Conservation (phyloP, 2,329 filamentous ascomycete genomes). For the Aspergillus awamori region DNA sequence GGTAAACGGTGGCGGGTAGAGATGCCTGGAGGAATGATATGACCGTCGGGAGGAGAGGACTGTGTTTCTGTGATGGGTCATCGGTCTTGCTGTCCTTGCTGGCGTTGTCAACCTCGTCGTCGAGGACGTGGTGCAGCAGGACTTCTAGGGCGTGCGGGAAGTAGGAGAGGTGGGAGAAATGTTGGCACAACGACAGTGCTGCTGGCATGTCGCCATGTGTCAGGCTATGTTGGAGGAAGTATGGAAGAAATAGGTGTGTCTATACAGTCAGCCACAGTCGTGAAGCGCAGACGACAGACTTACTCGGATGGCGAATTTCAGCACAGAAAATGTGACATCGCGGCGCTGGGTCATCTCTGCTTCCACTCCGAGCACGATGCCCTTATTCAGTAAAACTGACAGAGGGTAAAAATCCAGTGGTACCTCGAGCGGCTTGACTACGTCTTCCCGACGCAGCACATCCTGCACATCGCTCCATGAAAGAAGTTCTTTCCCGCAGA, state of each 20-base stretch:
- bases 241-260: slow-evolving; percentile 92
- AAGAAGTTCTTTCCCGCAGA: slow-evolving; percentile 83
- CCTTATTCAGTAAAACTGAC: slow-evolving; percentile 84
- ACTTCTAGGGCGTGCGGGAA: slow-evolving; percentile 93
- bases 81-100: slow-evolving; percentile 32
- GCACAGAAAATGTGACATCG: slow-evolving; percentile 87
- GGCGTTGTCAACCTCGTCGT: slow-evolving; percentile 82
- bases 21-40: slow-evolving; percentile 69
- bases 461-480: slow-evolving; percentile 89
- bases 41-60: slow-evolving; percentile 51
- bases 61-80: slow-evolving; percentile 29
- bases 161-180: slow-evolving; percentile 85
- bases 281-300: slow-evolving; percentile 33
- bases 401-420: slow-evolving; percentile 94
- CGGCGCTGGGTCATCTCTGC: slow-evolving; percentile 90
- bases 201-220: slow-evolving; percentile 74
- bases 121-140: slow-evolving; percentile 86
- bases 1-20: slow-evolving; percentile 71
- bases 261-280: slow-evolving; percentile 39
- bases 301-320: slow-evolving; percentile 85
- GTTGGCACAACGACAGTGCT: slow-evolving; percentile 78
- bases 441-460: slow-evolving; percentile 73
- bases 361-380: slow-evolving; percentile 86
- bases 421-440: slow-evolving; percentile 74
- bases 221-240: slow-evolving; percentile 79